These are phyloP conservation scores for Blastobotrys capitulatus DNA, from an alignment of 1,139 yeast species.

Conservation along the genomic window DNA sequence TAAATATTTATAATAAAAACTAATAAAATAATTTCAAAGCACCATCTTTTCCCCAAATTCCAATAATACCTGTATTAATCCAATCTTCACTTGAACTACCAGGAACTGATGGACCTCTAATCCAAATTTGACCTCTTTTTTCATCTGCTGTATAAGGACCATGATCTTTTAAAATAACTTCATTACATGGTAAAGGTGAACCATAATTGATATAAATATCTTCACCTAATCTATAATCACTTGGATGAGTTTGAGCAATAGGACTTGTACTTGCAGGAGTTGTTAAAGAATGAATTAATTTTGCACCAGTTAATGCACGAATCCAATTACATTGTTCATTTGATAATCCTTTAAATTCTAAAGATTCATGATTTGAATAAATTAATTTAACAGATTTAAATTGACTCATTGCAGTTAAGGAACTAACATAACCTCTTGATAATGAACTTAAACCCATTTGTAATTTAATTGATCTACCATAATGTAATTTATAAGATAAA, in stretches of 20 bases:
- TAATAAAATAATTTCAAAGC: conserved; percentile 34
- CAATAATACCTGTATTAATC: conserved; percentile 27
- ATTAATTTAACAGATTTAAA: conserved; percentile 29
- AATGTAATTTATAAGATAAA: background rate
- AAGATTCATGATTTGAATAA: conserved; percentile 21
- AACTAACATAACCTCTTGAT: conserved; percentile 28
- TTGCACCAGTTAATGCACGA: conserved; percentile 34
- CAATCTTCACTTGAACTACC: conserved; percentile 20
- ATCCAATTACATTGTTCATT: conserved; percentile 28
- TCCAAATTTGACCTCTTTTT: conserved; percentile 23
- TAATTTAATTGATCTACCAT: conserved; percentile 15
- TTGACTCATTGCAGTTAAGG: conserved; percentile 18
- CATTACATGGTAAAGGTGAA: conserved; percentile 33
- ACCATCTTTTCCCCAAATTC: conserved; percentile 29
- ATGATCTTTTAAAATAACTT: conserved; percentile 24
- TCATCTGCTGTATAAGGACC: conserved; percentile 18
- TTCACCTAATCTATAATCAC: conserved; percentile 32
- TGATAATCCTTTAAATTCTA: conserved; percentile 18
- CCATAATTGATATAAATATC: conserved; percentile 28
- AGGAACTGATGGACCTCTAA: conserved; percentile 26
- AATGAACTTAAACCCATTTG: conserved; percentile 20
- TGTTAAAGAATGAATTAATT: conserved; percentile 31
- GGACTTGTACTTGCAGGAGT: conserved; percentile 32
- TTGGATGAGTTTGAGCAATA: conserved; percentile 33
- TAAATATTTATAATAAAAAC: background rate